Percentiles rank a stretch among this genome's conserved stretches.
phyloP scores from a whole-genome alignment of 1,284 basidiomycete genomes.

The Phlebopus sp. region DNA sequence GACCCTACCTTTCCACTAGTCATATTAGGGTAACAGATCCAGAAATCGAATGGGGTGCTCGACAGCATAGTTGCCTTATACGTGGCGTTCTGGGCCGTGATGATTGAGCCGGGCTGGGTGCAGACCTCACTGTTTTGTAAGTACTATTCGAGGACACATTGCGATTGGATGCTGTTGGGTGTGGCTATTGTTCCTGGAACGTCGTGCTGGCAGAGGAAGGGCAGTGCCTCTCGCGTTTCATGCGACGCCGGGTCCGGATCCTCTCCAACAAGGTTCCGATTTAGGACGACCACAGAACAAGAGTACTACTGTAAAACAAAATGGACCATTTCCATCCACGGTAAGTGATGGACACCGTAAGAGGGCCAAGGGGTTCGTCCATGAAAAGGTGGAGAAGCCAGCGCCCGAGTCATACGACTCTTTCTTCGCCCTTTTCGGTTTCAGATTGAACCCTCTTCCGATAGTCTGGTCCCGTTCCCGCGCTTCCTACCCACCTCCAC shows the following conservation, averaged over 20 bases:
- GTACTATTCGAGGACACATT: conserved; percentile 24
- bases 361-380: conserved; percentile 31
- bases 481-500: conserved; percentile 76
- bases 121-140: conserved; percentile 16
- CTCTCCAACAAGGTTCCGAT: conserved; percentile 31
- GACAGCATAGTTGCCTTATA: conserved; percentile 38
- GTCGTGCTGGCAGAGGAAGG: conserved; percentile 19
- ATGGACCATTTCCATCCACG: conserved; percentile 18
- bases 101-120: conserved; percentile 26
- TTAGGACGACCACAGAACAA: conserved; percentile 22
- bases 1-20: conserved; percentile 32
- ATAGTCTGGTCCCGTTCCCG: conserved; percentile 34
- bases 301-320: conserved; percentile 19
- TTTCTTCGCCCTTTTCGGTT: conserved; percentile 28
- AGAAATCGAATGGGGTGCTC: conserved; percentile 33
- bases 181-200: conserved; percentile 18
- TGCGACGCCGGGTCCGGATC: conserved; percentile 33
- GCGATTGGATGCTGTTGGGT: conserved; percentile 28
- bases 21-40: conserved; percentile 32
- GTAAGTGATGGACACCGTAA: conserved; percentile 13
- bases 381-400: conserved; percentile 12
- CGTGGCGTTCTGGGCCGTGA: conserved; percentile 33
- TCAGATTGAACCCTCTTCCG: conserved; percentile 34
- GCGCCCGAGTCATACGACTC: conserved; percentile 24
- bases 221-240: conserved; percentile 33